Percentiles rank a stretch among this genome's conserved stretches.
Evolutionary conservation across 768 basidiomycete species (phyloP).

Genomic region (Scleroderma bovista): DNA sequence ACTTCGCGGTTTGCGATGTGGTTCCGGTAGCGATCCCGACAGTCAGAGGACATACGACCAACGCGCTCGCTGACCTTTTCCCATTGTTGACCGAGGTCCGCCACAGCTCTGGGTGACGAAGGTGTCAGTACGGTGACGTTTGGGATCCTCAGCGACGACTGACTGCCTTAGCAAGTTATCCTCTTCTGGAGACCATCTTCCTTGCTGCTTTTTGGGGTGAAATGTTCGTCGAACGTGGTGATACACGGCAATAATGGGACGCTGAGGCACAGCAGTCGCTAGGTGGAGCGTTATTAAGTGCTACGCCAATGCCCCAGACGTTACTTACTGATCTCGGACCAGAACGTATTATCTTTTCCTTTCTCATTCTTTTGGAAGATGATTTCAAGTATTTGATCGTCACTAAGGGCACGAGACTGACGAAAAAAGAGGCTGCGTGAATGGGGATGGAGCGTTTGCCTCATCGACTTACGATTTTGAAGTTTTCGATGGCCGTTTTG

Average conservation of each 20-base stretch:
- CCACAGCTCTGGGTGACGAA: constrained; percentile 50
- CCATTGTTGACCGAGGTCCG: constrained; percentile 71
- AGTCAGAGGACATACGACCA: constrained; percentile 73
- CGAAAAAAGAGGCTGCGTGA: not conserved
- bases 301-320: not conserved
- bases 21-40: constrained; percentile 82
- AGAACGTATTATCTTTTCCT: constrained; percentile 61
- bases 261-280: constrained; percentile 69
- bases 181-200: constrained; percentile 64
- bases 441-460: too few species aligned
- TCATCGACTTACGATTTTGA: constrained; percentile 46
- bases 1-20: constrained; percentile 66
- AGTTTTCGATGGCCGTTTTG: constrained; percentile 56
- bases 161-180: constrained; percentile 61
- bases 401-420: constrained; percentile 47
- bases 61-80: constrained; percentile 68
- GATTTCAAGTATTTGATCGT: constrained; percentile 53
- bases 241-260: constrained; percentile 80
- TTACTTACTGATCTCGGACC: constrained; percentile 72
- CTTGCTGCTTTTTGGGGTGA: constrained; percentile 66
- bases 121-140: constrained; percentile 3
- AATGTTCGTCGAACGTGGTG: constrained; percentile 68
- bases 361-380: constrained; percentile 67
- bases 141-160: constrained; percentile 16
- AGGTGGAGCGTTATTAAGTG: constrained; percentile 6